Evolutionary conservation across 495 filamentous ascomycete genomes (phyloP).

Genomic region (Aspergillus olivimuriae): DNA sequence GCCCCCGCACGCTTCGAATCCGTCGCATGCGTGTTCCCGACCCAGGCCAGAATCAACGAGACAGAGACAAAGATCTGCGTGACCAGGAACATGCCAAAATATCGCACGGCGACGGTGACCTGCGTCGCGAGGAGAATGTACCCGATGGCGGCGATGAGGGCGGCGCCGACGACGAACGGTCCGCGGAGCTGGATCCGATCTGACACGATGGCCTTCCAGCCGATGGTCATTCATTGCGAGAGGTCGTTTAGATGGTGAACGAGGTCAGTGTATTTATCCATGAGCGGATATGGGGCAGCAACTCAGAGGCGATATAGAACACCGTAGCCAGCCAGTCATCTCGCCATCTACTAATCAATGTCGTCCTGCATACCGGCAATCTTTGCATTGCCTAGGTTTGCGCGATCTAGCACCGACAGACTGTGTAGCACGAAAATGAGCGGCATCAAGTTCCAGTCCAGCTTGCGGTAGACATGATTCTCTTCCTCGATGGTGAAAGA

Average conservation of each 20-base stretch:
- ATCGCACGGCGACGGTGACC: slow-evolving; percentile 12
- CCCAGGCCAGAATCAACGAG: slow-evolving; percentile 12
- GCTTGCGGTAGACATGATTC: slow-evolving; percentile 21
- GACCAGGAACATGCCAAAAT: slow-evolving; percentile 22
- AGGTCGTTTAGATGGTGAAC: slow-evolving; percentile 29
- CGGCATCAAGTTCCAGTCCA: slow-evolving; percentile 27
- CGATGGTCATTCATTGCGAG: slow-evolving; percentile 7
- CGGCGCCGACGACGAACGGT: slow-evolving; percentile 19
- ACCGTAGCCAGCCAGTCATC: slow-evolving; percentile 30
- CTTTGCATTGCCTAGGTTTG: slow-evolving; percentile 18
- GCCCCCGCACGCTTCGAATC: slow-evolving; percentile 20
- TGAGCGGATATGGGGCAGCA: slow-evolving; percentile 20
- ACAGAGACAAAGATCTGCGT: slow-evolving; percentile 17
- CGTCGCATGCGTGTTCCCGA: slow-evolving; percentile 20
- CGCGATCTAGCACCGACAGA: slow-evolving; percentile 18
- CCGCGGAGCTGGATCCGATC: slow-evolving; percentile 16
- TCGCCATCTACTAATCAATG: slow-evolving; percentile 11
- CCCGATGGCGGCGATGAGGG: slow-evolving; percentile 17
- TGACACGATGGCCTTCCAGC: slow-evolving; percentile 13
- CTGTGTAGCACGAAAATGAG: slow-evolving; percentile 21
- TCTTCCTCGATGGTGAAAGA: slow-evolving; percentile 16
- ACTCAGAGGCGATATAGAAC: slow-evolving; percentile 31
- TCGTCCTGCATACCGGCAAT: slow-evolving; percentile 11
- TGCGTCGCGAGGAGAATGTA: slow-evolving; percentile 23
- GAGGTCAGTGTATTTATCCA: too few relatives aligned